Conservation (phyloP, 306 rosid species). For the Neltuma alba region DNA sequence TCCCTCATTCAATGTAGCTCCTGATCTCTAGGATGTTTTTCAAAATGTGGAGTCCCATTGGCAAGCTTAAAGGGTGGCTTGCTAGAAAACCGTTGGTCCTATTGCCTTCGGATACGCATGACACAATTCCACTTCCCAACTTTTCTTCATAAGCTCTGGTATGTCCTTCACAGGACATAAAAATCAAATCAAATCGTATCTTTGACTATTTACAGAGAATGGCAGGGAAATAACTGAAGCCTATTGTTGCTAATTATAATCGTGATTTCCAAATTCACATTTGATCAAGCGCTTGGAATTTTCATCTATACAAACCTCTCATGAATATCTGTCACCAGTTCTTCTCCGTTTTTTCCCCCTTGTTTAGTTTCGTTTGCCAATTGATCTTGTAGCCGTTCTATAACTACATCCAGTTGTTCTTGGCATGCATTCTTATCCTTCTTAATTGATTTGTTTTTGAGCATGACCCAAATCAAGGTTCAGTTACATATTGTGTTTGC, state of each 20-base stretch:
- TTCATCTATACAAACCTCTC: slow-evolving; percentile 20
- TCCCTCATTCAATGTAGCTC: neutral
- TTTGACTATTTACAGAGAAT: too few relatives aligned
- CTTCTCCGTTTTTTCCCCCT: neutral
- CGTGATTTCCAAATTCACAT: too few relatives aligned
- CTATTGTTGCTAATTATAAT: too few relatives aligned
- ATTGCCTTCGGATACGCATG: neutral
- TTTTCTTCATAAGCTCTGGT: neutral
- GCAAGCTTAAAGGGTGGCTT: neutral
- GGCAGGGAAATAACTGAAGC: too few relatives aligned
- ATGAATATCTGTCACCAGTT: slow-evolving; percentile 6
- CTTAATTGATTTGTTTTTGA: neutral
- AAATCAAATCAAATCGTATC: too few relatives aligned
- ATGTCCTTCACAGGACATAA: neutral
- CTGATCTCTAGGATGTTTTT: neutral
- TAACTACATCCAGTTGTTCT: neutral
- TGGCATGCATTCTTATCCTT: neutral
- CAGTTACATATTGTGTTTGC: neutral
- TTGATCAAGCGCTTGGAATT: slow-evolving; percentile 10
- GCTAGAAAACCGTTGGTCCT: neutral
- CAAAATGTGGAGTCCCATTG: neutral
- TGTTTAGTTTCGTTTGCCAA: neutral
- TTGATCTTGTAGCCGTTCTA: neutral
- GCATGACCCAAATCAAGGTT: neutral
- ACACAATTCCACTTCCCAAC: neutral